These are phyloP conservation scores for Heliamphora ciliata DNA, from an alignment of 179 eudicot species.

Conservation along the genomic window DNA sequence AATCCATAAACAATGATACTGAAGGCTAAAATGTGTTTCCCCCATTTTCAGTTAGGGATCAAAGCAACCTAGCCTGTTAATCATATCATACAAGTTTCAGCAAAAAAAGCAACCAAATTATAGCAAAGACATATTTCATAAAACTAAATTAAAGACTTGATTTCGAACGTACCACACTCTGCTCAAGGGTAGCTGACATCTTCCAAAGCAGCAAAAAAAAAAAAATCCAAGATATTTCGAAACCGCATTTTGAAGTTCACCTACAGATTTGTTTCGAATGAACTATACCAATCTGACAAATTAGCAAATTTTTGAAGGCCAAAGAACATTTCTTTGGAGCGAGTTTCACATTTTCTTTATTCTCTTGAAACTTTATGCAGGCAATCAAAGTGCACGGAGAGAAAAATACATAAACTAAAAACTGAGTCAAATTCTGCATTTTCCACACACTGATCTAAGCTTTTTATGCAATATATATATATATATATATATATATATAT, in stretches of 20 bases:
- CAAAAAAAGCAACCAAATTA: background rate
- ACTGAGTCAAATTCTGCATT: background rate
- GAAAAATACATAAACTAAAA: background rate
- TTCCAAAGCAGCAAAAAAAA: background rate
- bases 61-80: background rate
- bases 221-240: background rate
- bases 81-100: background rate
- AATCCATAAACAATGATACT: background rate
- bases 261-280: background rate
- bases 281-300: background rate
- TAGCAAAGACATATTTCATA: background rate
- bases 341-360: background rate
- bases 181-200: background rate
- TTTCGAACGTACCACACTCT: background rate
- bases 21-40: background rate
- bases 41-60: background rate
- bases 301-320: background rate
- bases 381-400: background rate
- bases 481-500: too few species aligned
- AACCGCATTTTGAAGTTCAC: background rate
- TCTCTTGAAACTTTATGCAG: background rate
- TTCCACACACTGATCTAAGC: background rate
- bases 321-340: background rate
- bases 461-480: too few species aligned
- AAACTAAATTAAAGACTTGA: background rate